Base-by-base conservation (phyloP, 2,329 filamentous ascomycete genomes). In the Stylonectria norvegica region DNA sequence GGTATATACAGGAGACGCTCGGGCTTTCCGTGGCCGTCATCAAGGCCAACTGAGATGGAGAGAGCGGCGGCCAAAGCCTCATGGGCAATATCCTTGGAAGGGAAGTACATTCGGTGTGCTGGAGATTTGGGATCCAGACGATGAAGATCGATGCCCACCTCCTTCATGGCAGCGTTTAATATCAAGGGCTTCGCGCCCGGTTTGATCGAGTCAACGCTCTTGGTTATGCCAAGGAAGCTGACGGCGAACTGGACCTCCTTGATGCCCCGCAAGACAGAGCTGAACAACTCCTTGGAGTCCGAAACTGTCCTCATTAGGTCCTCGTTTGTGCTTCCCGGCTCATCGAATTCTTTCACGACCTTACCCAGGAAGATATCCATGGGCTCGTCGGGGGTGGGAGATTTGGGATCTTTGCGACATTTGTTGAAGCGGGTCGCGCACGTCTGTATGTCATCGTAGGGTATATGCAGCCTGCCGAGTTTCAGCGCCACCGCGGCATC, bases 51-150 rank as follows among this genome's bases (percentile, higher is more conserved):
- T 0, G 91, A 91, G 40, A 98, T 86, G 1, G 93, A 95, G 28
- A 98, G 81, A 4, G 90, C 93, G 14, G 91, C 93, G 16, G 93
- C 78, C 23, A 98, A 75, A 9, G 90, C 93, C 70, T 98, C 91
- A 62, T 98, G 93, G 10, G 93, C 93, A 56, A 96, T 83, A 60
- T 96, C 93, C 47, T 89, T 85, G 16, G 85, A 81, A 3, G 90
- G 87, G 60, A 98, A 98, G 65, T 98, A 97, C 93, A 97, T 98
- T 48, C 93, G 83, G 71, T 98, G 93, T 0, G 91, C 89, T 1
- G 93, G 89, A 12, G 90, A 95, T 56, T 88, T 91, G 29, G 88
- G 85, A 61, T 98, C 91, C 39, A 98, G 76, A 16, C 91, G 83
- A 60, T 97, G 85, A 28, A 98, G 71, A 59, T 98, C 93, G 59